Percentiles rank a stretch among this genome's conserved stretches.
Evolutionary conservation across 768 basidiomycete genomes (phyloP).

Genomic region (Strobilomyces dryophilus): DNA sequence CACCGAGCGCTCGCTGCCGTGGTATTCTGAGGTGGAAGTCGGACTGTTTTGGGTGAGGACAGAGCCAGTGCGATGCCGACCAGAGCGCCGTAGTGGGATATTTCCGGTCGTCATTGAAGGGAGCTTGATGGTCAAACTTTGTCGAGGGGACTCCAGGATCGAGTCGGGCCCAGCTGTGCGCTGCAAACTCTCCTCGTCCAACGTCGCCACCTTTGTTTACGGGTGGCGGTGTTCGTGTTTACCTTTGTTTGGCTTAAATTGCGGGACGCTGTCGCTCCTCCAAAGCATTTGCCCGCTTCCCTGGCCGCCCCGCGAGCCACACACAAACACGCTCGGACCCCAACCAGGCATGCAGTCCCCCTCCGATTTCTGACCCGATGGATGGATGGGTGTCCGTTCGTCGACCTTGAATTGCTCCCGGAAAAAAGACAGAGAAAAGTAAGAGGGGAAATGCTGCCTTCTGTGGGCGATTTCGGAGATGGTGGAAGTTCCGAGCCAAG

Average conservation of each 20-base stretch:
- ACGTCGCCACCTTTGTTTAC: slow-evolving; percentile 30
- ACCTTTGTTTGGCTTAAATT: slow-evolving; percentile 21
- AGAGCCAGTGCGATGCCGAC: slow-evolving; percentile 19
- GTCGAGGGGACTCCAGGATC: slow-evolving; percentile 21
- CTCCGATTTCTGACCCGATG: background rate
- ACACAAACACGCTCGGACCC: slow-evolving; percentile 4
- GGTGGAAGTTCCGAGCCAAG: slow-evolving; percentile 34
- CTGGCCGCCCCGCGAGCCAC: slow-evolving; percentile 15
- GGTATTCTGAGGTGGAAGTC: slow-evolving; percentile 31
- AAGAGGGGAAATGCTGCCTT: background rate
- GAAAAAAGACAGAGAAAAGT: slow-evolving; percentile 10
- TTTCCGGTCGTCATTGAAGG: slow-evolving; percentile 18
- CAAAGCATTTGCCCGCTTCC: slow-evolving; percentile 25
- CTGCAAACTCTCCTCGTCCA: slow-evolving; percentile 16
- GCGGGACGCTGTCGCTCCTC: slow-evolving; percentile 18
- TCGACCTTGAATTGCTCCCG: background rate
- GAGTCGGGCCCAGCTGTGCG: slow-evolving; percentile 12
- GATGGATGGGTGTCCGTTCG: background rate
- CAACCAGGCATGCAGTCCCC: background rate
- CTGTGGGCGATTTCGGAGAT: slow-evolving; percentile 14
- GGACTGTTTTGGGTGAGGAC: slow-evolving; percentile 21
- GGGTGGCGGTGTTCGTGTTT: slow-evolving; percentile 30
- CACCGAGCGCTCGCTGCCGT: slow-evolving; percentile 31
- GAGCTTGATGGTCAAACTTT: slow-evolving; percentile 20
- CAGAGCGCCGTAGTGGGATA: slow-evolving; percentile 23